Evolutionary conservation across 2,329 filamentous ascomycete species (phyloP), one percentile per base, ranked within the genome.

Genomic region (Fusarium sacchari): DNA sequence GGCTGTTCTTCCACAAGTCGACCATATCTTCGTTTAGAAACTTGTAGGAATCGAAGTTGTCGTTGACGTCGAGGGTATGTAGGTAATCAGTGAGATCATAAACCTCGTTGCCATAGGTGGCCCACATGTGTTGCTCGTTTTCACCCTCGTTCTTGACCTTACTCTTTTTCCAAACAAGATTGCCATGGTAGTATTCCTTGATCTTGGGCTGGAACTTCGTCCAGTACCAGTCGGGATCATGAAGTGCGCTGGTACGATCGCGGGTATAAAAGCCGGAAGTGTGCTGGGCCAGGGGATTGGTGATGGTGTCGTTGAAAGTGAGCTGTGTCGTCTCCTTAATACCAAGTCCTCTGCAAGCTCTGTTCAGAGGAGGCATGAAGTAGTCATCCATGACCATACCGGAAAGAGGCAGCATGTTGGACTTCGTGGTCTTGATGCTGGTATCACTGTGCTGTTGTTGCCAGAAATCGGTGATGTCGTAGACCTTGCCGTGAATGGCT

Each of bases 41-140:
- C 15, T 88, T 82, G 83, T 94, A 97, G 0, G 81, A 79, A 0
- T 83, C 78, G 10, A 86, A 76, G 61, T 91, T 85, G 73, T 91
- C 86, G 78, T 88, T 85, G 26, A 86, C 73, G 14, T 92, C 84
- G 46, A 91, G 83, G 1, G 95, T 97, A 79, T 94, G 87, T 82
- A 95, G 96, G 83, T 99, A 99, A 81, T 98, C 90, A 0, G 94
- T 97, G 60, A 99, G 83, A 80, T 99, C 97, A 80, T 96, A 98
- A 26, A 99, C 87, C 58, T 88, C 88, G 60, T 91, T 86, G 36
- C 94, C 86, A 69, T 97, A 90, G 61, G 93, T 92, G 72, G 94
- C 92, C 95, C 96, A 98, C 79, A 89, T 88, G 76, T 93, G 92
- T 60, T 90, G 87, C 22, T 91, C 83, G 39, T 93, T 83, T 34